Evolutionary conservation across 139 green algal species (phyloP).

Genomic region (Chlamydomonas applanata): DNA sequence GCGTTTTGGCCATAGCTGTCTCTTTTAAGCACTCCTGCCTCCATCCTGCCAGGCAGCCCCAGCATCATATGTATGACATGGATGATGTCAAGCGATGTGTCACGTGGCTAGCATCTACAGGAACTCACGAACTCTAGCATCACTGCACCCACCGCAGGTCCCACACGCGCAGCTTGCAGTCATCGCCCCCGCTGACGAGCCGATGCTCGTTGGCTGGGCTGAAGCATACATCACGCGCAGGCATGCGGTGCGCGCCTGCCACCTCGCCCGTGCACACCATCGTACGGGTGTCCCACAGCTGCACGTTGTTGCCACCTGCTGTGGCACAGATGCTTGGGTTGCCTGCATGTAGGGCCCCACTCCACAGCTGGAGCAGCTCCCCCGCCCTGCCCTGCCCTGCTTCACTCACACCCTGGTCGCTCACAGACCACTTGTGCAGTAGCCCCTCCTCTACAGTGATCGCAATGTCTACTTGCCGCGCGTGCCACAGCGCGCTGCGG

Average conservation of each 20-base stretch:
- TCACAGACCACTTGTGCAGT: conserved; percentile 47
- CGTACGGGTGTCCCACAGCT: conserved; percentile 69
- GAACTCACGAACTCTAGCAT: too few relatives aligned
- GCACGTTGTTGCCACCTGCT: conserved; percentile 54
- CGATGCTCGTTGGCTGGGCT: conserved; percentile 49
- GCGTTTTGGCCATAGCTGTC: too few relatives aligned
- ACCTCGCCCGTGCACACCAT: conserved; percentile 34
- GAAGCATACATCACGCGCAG: conserved; percentile 70
- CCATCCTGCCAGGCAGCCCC: too few relatives aligned
- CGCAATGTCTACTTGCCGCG: conserved; percentile 25
- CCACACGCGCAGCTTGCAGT: conserved; percentile 81
- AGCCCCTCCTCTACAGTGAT: conserved; percentile 53
- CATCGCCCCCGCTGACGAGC: conserved; percentile 70
- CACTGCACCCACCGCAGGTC: conserved; percentile 72
- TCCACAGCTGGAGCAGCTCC: conserved; percentile 61
- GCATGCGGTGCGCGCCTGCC: conserved; percentile 65
- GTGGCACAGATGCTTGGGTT: conserved; percentile 45
- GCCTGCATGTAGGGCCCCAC: conserved; percentile 50
- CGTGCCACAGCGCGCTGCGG: conserved; percentile 50
- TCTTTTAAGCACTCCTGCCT: too few relatives aligned
- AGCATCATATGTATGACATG: too few relatives aligned
- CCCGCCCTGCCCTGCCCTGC: conserved; percentile 20
- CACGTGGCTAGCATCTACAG: too few relatives aligned
- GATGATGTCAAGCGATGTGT: too few relatives aligned
- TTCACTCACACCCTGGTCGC: conserved; percentile 16